phyloP scores from a whole-genome alignment of 2,329 filamentous ascomycete species.

The Elsinoe perseae region DNA sequence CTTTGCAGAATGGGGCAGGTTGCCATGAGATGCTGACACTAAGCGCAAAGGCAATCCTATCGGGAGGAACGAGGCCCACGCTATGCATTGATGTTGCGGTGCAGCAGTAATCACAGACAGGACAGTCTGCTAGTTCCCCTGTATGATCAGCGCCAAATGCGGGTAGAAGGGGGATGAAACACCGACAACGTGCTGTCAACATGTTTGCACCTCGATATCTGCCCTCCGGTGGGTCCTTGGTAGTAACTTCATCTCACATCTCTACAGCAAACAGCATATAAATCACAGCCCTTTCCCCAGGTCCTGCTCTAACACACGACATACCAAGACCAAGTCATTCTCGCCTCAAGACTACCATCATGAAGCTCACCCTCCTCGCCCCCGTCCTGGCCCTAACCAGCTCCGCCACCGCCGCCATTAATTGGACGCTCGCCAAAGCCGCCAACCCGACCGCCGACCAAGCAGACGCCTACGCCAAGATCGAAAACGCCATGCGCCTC shows the following conservation, averaged over 20 bases:
- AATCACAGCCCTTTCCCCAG: not conserved
- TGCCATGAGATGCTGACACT: not conserved
- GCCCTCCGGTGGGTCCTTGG: not conserved
- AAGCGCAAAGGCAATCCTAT: not conserved
- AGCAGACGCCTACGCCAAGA: conserved; percentile 18
- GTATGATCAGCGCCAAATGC: not conserved
- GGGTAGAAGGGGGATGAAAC: not conserved
- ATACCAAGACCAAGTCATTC: not conserved
- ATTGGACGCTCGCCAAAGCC: conserved; percentile 39
- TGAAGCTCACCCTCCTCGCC: not conserved
- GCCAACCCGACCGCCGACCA: conserved; percentile 23
- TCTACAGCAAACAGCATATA: not conserved
- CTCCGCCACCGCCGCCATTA: conserved; percentile 37
- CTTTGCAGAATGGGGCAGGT: not conserved
- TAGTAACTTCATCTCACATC: not conserved
- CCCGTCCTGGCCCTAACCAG: conserved; percentile 15
- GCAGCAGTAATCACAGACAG: not conserved
- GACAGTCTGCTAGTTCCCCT: not conserved
- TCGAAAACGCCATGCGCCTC: conserved; percentile 17
- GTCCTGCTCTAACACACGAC: not conserved
- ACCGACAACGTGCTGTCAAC: not conserved
- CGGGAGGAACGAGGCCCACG: not conserved
- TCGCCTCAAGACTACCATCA: not conserved
- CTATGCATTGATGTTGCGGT: not conserved
- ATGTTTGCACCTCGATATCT: too few relatives aligned